phyloP scores from a whole-genome alignment of 495 filamentous ascomycete species.

The Cenococcum geophilum region DNA sequence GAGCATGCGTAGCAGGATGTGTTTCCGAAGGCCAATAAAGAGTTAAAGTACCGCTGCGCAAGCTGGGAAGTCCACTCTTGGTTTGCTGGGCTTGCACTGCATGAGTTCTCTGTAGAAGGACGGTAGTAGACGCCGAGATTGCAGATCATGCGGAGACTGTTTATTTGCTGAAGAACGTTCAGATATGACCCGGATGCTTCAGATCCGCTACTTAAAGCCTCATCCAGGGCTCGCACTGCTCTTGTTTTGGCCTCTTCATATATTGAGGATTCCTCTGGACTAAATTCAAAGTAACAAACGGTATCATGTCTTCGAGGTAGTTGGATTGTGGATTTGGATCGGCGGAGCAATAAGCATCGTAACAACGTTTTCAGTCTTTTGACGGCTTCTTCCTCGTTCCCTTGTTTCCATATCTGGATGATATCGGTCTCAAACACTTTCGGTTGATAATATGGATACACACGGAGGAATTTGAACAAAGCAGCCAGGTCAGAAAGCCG shows the following conservation, averaged over 20 bases:
- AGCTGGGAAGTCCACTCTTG: background rate
- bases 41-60: background rate
- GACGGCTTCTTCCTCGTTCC: slow-evolving; percentile 35
- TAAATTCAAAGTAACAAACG: background rate
- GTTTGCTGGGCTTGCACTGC: background rate
- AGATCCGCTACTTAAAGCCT: background rate
- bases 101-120: background rate
- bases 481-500: slow-evolving; percentile 37
- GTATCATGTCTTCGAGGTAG: slow-evolving; percentile 33
- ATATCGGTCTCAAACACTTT: slow-evolving; percentile 38
- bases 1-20: background rate
- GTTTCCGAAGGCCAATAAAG: background rate
- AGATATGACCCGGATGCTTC: slow-evolving; percentile 6
- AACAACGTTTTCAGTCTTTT: slow-evolving; percentile 38
- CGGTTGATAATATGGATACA: slow-evolving; percentile 39
- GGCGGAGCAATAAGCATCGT: slow-evolving; percentile 35
- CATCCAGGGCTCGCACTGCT: background rate
- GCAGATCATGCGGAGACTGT: slow-evolving; percentile 12
- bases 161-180: slow-evolving; percentile 14
- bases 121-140: slow-evolving; percentile 7
- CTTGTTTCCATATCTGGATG: slow-evolving; percentile 34
- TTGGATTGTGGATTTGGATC: slow-evolving; percentile 36
- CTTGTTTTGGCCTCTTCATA: background rate
- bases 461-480: slow-evolving; percentile 41
- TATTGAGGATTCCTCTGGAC: background rate